Percentiles rank a stretch among this genome's conserved stretches.
Evolutionary conservation across 768 basidiomycete species (phyloP).

Genomic region (Suillus spraguei): DNA sequence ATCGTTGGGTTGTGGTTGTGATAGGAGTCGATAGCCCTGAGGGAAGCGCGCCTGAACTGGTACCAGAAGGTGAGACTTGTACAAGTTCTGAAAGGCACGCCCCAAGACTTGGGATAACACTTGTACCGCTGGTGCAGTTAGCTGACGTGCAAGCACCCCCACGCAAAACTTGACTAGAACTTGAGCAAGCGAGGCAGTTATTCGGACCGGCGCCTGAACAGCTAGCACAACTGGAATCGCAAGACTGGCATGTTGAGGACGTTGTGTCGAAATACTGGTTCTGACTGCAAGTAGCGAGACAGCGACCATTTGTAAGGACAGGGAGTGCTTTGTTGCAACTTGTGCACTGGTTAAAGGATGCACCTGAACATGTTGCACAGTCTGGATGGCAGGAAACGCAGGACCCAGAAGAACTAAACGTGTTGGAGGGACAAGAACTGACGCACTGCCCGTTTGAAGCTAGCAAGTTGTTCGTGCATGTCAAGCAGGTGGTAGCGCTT

Average conservation of each 20-base stretch:
- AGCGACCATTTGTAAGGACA: conserved; percentile 74
- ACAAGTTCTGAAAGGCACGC: conserved; percentile 81
- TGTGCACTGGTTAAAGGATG: conserved; percentile 77
- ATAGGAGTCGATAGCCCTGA: conserved; percentile 60
- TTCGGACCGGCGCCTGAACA: conserved; percentile 70
- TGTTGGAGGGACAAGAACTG: conserved; percentile 70
- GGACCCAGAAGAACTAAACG: conserved; percentile 63
- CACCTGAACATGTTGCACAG: conserved; percentile 81
- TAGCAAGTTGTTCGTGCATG: conserved; percentile 66
- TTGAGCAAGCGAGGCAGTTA: conserved; percentile 76
- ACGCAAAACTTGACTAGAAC: conserved; percentile 59
- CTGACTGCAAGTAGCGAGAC: conserved; percentile 75
- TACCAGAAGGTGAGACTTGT: conserved; percentile 48
- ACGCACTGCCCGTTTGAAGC: conserved; percentile 78
- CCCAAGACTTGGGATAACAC: conserved; percentile 70
- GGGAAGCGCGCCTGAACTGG: conserved; percentile 45
- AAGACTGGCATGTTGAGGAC: conserved; percentile 64
- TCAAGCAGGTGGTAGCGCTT: conserved; percentile 68
- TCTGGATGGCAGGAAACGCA: conserved; percentile 86
- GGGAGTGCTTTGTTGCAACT: conserved; percentile 69
- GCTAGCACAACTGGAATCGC: conserved; percentile 77
- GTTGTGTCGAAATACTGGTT: conserved; percentile 72
- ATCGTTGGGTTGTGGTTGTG: conserved; percentile 33
- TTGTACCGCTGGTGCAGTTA: conserved; percentile 57
- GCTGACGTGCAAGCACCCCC: conserved; percentile 65